Evolutionary conservation across 1,284 basidiomycete species (phyloP).

Genomic region (Gymnopus androsaceus): DNA sequence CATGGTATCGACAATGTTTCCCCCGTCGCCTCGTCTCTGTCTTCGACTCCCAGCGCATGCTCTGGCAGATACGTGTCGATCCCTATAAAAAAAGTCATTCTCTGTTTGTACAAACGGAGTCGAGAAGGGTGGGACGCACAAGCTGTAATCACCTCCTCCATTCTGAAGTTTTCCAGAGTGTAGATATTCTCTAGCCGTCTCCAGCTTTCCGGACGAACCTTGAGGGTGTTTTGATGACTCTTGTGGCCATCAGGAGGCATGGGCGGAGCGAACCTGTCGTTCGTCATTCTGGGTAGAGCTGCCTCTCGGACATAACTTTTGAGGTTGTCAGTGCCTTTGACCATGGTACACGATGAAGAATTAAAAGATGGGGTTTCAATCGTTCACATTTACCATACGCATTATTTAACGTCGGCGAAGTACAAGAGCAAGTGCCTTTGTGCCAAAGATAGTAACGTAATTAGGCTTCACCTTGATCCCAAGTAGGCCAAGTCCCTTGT

Average conservation of each 20-base stretch:
- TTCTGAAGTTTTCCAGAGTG: constrained; percentile 29
- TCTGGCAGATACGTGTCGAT: constrained; percentile 39
- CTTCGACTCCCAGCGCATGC: constrained; percentile 34
- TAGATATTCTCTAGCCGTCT: constrained; percentile 51
- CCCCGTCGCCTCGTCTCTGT: constrained; percentile 40
- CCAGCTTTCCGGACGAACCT: constrained; percentile 46
- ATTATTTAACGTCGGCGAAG: not conserved
- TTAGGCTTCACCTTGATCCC: not conserved
- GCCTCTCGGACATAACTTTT: constrained; percentile 48
- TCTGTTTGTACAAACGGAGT: not conserved
- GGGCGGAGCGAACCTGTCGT: constrained; percentile 34
- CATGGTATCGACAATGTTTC: constrained; percentile 49
- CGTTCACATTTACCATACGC: not conserved
- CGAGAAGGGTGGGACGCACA: constrained; percentile 34
- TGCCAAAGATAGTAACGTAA: constrained; percentile 1
- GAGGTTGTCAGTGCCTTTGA: constrained; percentile 44
- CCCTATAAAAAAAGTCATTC: constrained; percentile 30
- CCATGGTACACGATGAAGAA: constrained; percentile 9
- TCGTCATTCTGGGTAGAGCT: constrained; percentile 48
- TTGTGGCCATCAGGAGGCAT: constrained; percentile 45
- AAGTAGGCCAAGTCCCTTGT: not conserved
- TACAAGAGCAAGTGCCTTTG: constrained; percentile 1
- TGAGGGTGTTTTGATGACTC: constrained; percentile 45
- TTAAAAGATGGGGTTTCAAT: not conserved
- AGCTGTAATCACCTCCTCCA: constrained; percentile 34